Evolutionary conservation across 257 asterid species (phyloP), one percentile per base, ranked within the genome.

Genomic region (Agastache rugosa): DNA sequence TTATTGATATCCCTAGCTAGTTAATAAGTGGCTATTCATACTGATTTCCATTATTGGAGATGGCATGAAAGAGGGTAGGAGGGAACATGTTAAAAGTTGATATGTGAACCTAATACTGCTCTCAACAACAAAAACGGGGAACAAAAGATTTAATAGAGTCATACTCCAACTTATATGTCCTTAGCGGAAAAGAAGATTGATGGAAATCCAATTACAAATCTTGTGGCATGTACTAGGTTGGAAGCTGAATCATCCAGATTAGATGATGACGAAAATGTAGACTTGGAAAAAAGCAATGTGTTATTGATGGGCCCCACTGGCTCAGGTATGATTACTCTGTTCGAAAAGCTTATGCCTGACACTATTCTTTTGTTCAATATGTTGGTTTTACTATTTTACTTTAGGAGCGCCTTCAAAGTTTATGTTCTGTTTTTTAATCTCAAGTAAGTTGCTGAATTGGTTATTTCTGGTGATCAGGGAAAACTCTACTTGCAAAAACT

Each of bases 231-330:
- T 74, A 56, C 86, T 89, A 93, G 97, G 90, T 80, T 90, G 60
- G 92, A 85, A 75, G 86, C 82, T 72, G 96, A 90, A 63, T 48
- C 90, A 55, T 53, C 76, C 53, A 74, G 59, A 69, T 79, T 83
- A 59, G 93, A 93, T 80, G 84, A 78, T 45, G 92, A 83, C 42
- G 91, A 90, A 73, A 85, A 87, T 63, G 96, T 93, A 60, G 97
- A 93, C 71, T 78, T 93, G 81, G 98, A 93, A 70, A 90, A 93
- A 85, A 93, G 98, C 95, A 93, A 93, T 75, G 96, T 93, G 83
- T 89, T 93, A 79, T 84, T 93, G 85, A 89, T 93, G 95, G 98
- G 98, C 16, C 98, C 97, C 58, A 93, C 98, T 71, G 98, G 98
- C 73, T 93, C 98, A 83, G 98, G 98, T 86, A 78, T 77, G 79